Percentiles rank a stretch among this genome's conserved stretches.
phyloP scores from a whole-genome alignment of 225 moss, liverwort and hornwort genomes.

The Straminergon stramineum region DNA sequence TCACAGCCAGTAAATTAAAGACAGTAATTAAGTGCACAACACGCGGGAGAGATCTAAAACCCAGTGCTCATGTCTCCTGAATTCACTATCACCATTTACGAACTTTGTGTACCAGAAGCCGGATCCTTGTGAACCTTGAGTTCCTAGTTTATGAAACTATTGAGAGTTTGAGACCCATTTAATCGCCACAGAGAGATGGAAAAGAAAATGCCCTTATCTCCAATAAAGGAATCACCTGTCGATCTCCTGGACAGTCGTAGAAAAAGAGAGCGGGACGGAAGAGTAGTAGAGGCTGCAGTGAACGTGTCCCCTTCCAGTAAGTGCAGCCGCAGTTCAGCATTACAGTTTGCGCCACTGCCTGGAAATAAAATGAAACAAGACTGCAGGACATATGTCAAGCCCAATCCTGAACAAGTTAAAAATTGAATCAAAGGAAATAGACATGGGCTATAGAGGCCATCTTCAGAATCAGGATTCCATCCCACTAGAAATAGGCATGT shows the following conservation, averaged over 20 bases:
- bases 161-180: background rate
- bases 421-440: background rate
- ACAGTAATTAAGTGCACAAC: background rate
- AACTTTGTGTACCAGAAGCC: background rate
- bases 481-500: background rate
- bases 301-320: background rate
- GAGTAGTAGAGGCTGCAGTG: background rate
- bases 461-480: background rate
- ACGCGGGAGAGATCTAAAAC: background rate
- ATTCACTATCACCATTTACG: background rate
- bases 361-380: background rate
- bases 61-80: background rate
- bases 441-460: background rate
- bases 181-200: background rate
- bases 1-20: background rate
- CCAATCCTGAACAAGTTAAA: background rate
- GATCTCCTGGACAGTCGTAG: background rate
- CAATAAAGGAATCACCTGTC: slow-evolving; percentile 7
- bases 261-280: background rate
- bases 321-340: background rate
- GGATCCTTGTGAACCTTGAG: background rate
- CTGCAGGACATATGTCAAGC: background rate
- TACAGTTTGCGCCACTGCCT: background rate
- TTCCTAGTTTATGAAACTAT: background rate
- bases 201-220: background rate